Base-by-base conservation (phyloP, 805 yeast species). In the Lipomyces yamanashiensis region DNA sequence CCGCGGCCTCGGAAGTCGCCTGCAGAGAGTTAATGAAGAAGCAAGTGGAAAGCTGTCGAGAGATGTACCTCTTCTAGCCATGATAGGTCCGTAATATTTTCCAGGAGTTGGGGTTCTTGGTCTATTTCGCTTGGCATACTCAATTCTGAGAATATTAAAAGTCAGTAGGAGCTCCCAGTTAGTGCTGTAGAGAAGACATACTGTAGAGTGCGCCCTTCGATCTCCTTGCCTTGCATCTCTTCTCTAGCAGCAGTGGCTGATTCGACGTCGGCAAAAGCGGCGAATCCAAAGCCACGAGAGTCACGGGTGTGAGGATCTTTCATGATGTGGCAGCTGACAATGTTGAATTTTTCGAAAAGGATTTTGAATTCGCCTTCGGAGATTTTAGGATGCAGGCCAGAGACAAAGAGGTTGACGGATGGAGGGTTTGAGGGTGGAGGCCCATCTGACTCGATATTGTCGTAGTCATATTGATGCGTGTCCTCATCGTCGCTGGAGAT, bases 271-370 rank as follows among this genome's bases (percentile, higher is more conserved):
- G 64, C 71, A 70, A 82, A 81, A 50, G 79, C 75, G 21, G 82
- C 81, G 66, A 83, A 83, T 8, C 85, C 87, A 71, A 81, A 83
- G 1, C 86, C 86, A 63, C 82, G 78, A 7, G 83, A 76, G 34
- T 72, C 77, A 1, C 77, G 74, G 0, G 84, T 76, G 48, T 72
- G 77, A 0, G 80, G 78, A 71, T 83, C 85, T 12, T 70, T 54
- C 79, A 83, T 81, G 56, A 83, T 77, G 62, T 80, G 82, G 39
- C 66, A 56, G 54, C 68, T 71, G 34, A 60, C 71, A 40, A 76
- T 73, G 15, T 63, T 52, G 55, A 62, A 67, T 51, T 71, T 70
- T 34, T 63, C 49, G 58, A 76, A 75, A 45, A 75, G 57, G 3
- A 69, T 75, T 40, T 59, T 65, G 19, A 75, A 67, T 40, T 70